These are phyloP conservation scores for Cyberlindnera maritima DNA, from an alignment of 805 yeast species.

Conservation along the genomic window DNA sequence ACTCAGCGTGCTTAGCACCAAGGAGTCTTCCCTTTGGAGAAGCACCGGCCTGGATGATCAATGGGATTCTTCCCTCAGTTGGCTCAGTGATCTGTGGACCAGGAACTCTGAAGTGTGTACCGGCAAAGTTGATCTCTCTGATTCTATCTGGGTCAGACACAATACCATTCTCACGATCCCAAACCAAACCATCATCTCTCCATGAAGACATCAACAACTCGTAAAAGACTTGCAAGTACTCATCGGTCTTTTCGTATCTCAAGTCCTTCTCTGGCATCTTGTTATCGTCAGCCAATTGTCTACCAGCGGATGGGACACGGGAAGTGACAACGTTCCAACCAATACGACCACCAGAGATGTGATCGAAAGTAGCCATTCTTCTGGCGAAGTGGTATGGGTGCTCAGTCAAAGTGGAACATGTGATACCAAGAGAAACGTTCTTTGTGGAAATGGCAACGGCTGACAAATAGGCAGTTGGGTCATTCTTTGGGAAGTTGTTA, in stretches of 20 bases:
- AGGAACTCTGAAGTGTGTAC: constrained; percentile 37
- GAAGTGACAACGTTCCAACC: constrained; percentile 51
- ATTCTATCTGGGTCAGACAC: constrained; percentile 40
- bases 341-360: constrained; percentile 43
- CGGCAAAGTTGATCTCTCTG: constrained; percentile 41
- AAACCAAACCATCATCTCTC: constrained; percentile 41
- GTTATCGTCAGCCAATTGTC: constrained; percentile 38
- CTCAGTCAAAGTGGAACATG: constrained; percentile 45
- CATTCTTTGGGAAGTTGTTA: constrained; percentile 36
- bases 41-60: constrained; percentile 45
- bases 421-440: constrained; percentile 40
- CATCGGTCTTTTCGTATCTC: constrained; percentile 44
- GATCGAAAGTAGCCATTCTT: constrained; percentile 45
- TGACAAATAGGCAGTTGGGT: constrained; percentile 37
- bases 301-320: constrained; percentile 42
- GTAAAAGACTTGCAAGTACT: constrained; percentile 41
- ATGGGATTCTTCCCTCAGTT: constrained; percentile 44
- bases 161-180: constrained; percentile 30
- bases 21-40: constrained; percentile 40
- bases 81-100: constrained; percentile 46
- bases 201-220: constrained; percentile 42
- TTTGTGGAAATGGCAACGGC: constrained; percentile 45
- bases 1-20: constrained; percentile 47
- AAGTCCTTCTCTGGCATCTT: constrained; percentile 39
- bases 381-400: constrained; percentile 45